Conservation (phyloP, 108 stramenopile genomes). For the Nitzschia sp. region DNA sequence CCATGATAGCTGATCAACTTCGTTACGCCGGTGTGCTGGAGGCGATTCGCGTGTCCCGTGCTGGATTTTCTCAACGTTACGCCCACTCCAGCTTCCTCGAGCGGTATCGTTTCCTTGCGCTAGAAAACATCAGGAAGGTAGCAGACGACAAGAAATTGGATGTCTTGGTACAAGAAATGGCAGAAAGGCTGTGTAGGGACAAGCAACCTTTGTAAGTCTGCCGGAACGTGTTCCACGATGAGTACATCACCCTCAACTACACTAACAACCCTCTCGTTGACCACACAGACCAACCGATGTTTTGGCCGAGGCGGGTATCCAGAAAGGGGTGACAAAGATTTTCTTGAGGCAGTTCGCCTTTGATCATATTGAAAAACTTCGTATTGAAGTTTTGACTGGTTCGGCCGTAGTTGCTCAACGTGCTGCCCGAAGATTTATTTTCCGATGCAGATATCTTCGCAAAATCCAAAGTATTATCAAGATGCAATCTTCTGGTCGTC, state of each 20-base stretch:
- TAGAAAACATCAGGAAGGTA: not conserved
- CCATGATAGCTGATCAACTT: slow-evolving; percentile 90
- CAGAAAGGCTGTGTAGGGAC: not conserved
- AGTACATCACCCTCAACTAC: too few species aligned
- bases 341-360: slow-evolving; percentile 78
- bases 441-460: too few species aligned
- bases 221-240: not conserved
- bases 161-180: slow-evolving; percentile 10
- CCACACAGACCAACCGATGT: not conserved
- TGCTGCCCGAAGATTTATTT: too few species aligned
- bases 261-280: too few species aligned
- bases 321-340: slow-evolving; percentile 86
- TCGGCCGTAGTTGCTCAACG: too few species aligned
- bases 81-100: slow-evolving; percentile 82
- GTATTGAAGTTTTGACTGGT: too few species aligned
- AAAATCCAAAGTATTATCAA: too few species aligned
- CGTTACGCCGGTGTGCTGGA: slow-evolving; percentile 98
- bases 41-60: slow-evolving; percentile 96
- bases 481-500: too few species aligned
- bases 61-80: slow-evolving; percentile 96
- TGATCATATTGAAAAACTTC: slow-evolving; percentile 84
- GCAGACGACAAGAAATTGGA: slow-evolving; percentile 16
- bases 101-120: slow-evolving; percentile 63
- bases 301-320: slow-evolving; percentile 65
- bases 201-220: not conserved